These are phyloP conservation scores for Kodamaea alishanica DNA, from an alignment of 1,139 yeast genomes.

Conservation along the genomic window DNA sequence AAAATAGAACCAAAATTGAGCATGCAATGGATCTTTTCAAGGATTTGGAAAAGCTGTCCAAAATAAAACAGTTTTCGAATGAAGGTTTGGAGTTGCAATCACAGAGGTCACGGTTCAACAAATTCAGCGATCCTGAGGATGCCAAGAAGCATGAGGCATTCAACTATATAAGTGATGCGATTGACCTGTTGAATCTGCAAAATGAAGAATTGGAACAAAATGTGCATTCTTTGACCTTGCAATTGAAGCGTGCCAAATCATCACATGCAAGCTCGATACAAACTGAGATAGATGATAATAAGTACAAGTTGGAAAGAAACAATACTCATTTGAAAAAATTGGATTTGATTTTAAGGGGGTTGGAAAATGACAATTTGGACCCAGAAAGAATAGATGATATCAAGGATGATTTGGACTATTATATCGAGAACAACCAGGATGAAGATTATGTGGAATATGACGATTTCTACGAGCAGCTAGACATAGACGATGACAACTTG, in stretches of 20 bases:
- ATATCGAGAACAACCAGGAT: conserved; percentile 92
- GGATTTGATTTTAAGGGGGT: conserved; percentile 70
- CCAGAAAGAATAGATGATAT: conserved; percentile 77
- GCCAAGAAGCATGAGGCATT: conserved; percentile 66
- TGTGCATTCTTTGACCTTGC: conserved; percentile 51
- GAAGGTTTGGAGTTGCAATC: conserved; percentile 81
- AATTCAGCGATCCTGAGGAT: conserved; percentile 66
- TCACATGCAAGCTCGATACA: conserved; percentile 34
- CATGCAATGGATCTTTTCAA: conserved; percentile 96
- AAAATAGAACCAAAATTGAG: conserved; percentile 80
- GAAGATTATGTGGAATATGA: conserved; percentile 97
- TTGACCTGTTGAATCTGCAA: conserved; percentile 83
- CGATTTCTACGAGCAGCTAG: conserved; percentile 84
- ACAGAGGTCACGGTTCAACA: conserved; percentile 25
- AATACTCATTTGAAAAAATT: conserved; percentile 73
- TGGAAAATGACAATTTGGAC: conserved; percentile 81
- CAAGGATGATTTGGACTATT: conserved; percentile 88
- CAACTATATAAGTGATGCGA: conserved; percentile 65
- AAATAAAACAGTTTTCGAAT: conserved; percentile 91
- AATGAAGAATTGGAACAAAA: conserved; percentile 77
- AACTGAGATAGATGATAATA: conserved; percentile 56
- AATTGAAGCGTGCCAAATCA: conserved; percentile 51
- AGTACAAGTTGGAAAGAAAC: conserved; percentile 69
- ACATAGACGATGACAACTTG: conserved; percentile 64
- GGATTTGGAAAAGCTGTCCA: conserved; percentile 89